phyloP scores from a whole-genome alignment of 1,284 basidiomycete genomes.

The Ceratobasidium papillatum region DNA sequence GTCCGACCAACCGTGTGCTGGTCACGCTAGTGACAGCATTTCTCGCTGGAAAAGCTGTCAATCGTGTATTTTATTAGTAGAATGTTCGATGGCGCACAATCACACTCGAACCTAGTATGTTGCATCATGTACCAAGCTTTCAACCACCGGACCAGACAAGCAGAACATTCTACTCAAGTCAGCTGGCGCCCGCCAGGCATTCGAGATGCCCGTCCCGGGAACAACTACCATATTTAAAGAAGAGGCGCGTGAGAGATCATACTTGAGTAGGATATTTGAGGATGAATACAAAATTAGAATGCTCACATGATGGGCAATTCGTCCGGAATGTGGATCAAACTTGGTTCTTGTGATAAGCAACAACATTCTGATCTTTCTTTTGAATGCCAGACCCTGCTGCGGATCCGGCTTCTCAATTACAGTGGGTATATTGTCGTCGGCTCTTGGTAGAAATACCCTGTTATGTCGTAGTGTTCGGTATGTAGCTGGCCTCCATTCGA shows the following conservation, averaged over 20 bases:
- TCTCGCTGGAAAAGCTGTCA: not conserved
- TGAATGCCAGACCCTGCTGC: not conserved
- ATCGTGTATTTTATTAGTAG: constrained; percentile 1
- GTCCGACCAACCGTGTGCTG: not conserved
- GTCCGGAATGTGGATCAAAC: not conserved
- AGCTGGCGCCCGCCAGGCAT: not conserved
- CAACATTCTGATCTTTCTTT: not conserved
- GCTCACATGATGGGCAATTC: constrained; percentile 8
- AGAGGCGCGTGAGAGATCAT: not conserved
- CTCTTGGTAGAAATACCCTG: not conserved
- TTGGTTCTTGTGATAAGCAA: not conserved
- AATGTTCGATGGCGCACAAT: constrained; percentile 16
- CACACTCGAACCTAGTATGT: not conserved
- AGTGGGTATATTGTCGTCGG: not conserved
- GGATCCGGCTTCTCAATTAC: not conserved
- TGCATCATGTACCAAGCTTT: not conserved
- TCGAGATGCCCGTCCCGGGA: not conserved
- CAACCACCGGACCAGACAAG: not conserved
- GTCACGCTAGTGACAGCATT: not conserved
- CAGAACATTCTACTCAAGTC: constrained; percentile 18
- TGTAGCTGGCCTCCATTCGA: no score
- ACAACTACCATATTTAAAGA: not conserved
- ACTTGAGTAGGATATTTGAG: not conserved
- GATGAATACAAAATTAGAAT: not conserved
- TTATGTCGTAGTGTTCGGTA: not conserved